These are phyloP conservation scores for Capillidium rhysosporum DNA, from an alignment of 371 early-diverging fungal species.

Conservation along the genomic window DNA sequence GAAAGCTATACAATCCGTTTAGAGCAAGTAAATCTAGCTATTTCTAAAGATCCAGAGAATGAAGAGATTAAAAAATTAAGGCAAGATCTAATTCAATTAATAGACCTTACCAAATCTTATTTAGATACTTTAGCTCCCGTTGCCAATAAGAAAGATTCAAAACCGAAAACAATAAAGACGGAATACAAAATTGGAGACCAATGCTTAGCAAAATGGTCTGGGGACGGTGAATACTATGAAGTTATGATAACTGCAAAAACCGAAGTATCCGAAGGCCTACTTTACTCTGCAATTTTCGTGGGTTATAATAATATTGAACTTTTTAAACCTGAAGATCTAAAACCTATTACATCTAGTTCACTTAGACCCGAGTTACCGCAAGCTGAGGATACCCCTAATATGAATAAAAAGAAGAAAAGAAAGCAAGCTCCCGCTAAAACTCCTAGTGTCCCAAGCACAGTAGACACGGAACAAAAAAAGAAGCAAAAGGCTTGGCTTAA, in stretches of 20 bases:
- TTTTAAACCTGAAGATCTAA: conserved; percentile 34
- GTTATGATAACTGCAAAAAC: conserved; percentile 43
- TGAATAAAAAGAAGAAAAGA: conserved; percentile 20
- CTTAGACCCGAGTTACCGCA: conserved; percentile 15
- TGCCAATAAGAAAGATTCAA: conserved; percentile 1
- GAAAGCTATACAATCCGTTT: conserved; percentile 43
- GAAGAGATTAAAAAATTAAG: conserved; percentile 41
- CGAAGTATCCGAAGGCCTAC: conserved; percentile 18
- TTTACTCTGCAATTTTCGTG: conserved; percentile 47
- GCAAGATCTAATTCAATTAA: conserved; percentile 45
- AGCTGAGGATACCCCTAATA: conserved; percentile 13
- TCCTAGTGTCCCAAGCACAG: conserved; percentile 12
- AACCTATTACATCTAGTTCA: conserved; percentile 13
- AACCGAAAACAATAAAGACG: conserved; percentile 6
- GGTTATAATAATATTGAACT: conserved; percentile 39
- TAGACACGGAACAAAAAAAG: conserved; percentile 37
- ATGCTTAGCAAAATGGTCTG: conserved; percentile 40
- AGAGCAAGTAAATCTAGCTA: conserved; percentile 49
- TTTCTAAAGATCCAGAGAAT: conserved; percentile 43
- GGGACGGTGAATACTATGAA: conserved; percentile 49
- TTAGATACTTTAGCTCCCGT: conserved; percentile 10
- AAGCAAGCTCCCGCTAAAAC: conserved; percentile 11
- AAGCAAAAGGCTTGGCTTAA: conserved; percentile 63
- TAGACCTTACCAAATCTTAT: conserved; percentile 24
- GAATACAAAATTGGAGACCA: conserved; percentile 31